Evolutionary conservation across 257 asterid species (phyloP).

Genomic region (Solanum raphanifolium): DNA sequence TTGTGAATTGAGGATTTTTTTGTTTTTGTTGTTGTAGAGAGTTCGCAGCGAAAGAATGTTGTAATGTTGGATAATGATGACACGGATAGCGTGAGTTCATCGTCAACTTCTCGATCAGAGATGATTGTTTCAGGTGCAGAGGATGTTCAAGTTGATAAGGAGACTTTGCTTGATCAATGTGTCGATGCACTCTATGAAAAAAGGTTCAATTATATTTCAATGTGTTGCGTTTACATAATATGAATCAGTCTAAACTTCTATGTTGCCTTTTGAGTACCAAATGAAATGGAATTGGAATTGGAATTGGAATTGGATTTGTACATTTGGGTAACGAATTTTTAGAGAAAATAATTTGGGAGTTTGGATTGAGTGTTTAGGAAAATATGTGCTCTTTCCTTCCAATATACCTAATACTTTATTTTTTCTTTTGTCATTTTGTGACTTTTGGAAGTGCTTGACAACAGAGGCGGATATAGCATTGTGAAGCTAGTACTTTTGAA

Average conservation of each 20-base stretch:
- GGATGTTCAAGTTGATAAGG: slow-evolving; percentile 57
- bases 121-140: slow-evolving; percentile 26
- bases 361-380: neutral
- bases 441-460: neutral
- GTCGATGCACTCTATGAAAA: slow-evolving; percentile 78
- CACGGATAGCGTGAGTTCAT: slow-evolving; percentile 52
- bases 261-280: neutral
- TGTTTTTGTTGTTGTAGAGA: slow-evolving; percentile 24
- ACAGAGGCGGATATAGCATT: neutral
- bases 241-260: neutral
- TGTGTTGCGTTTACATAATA: neutral
- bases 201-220: slow-evolving; percentile 33
- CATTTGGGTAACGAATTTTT: neutral
- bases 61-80: slow-evolving; percentile 81
- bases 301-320: neutral
- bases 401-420: neutral
- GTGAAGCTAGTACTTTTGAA: neutral
- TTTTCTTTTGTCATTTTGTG: too few relatives aligned
- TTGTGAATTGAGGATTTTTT: neutral
- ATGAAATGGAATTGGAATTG: neutral
- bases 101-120: slow-evolving; percentile 44
- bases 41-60: slow-evolving; percentile 56
- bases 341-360: neutral
- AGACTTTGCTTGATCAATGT: slow-evolving; percentile 53
- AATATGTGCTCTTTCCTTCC: neutral